Evolutionary conservation across 345 rosid genomes (phyloP).

Genomic region (Nephelium lappaceum): DNA sequence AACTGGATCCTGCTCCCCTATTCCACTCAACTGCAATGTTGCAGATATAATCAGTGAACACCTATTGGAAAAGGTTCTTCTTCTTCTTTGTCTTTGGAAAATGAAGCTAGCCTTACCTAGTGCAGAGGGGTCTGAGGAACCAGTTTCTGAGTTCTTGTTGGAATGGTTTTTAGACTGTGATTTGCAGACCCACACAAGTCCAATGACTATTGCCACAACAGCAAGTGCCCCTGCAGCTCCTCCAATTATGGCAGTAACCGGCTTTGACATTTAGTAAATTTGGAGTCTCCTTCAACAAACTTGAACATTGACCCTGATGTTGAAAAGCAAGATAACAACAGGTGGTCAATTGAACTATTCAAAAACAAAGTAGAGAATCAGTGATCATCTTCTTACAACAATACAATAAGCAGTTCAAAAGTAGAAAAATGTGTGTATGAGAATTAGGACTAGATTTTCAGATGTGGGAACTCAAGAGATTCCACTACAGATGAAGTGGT

Average conservation of each 20-base stretch:
- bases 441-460: constrained; percentile 20
- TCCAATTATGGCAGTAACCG: constrained; percentile 38
- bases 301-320: constrained; percentile 43
- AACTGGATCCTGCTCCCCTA: constrained; percentile 40
- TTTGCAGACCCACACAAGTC: constrained; percentile 48
- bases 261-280: constrained; percentile 37
- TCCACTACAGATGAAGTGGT: constrained; percentile 23
- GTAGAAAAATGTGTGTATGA: constrained; percentile 5
- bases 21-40: constrained; percentile 42
- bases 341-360: constrained; percentile 6
- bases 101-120: constrained; percentile 31
- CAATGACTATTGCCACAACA: constrained; percentile 29
- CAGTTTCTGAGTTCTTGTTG: constrained; percentile 52
- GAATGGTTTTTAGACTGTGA: constrained; percentile 32
- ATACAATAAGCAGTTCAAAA: neutral
- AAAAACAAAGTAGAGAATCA: neutral
- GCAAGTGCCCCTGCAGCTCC: constrained; percentile 49
- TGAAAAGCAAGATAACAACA: constrained; percentile 16
- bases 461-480: constrained; percentile 3
- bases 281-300: constrained; percentile 24
- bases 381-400: constrained; percentile 14
- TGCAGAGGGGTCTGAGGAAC: constrained; percentile 64
- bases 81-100: constrained; percentile 2
- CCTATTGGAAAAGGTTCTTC: neutral
- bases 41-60: constrained; percentile 14